Percentiles rank a stretch among this genome's conserved stretches.
phyloP scores from a whole-genome alignment of 2,329 filamentous ascomycete genomes.

The Zymoseptoria crescenta region DNA sequence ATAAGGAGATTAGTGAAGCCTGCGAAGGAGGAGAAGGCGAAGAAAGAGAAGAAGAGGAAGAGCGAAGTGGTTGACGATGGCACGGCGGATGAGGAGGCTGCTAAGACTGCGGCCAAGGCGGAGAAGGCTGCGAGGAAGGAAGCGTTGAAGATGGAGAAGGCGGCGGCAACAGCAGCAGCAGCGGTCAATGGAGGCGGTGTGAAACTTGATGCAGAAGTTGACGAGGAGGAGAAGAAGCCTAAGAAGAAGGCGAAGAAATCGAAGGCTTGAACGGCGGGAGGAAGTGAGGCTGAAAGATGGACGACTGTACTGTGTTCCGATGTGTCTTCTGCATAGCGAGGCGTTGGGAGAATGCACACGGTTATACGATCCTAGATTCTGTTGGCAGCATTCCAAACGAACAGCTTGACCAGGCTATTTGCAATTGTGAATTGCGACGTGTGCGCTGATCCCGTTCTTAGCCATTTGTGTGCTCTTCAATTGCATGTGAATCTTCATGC shows the following conservation, averaged over 20 bases:
- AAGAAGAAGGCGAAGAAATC: constrained; percentile 4
- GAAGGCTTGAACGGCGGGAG: background rate
- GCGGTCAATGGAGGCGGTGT: constrained; percentile 2
- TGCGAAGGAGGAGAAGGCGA: constrained; percentile 15
- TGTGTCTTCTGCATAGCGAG: background rate
- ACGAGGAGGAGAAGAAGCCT: constrained; percentile 6
- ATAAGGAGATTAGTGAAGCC: constrained; percentile 26
- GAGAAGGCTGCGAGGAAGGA: constrained; percentile 5
- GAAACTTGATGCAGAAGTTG: background rate
- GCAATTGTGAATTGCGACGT: too few species aligned
- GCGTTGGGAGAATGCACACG: background rate
- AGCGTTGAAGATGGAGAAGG: constrained; percentile 12
- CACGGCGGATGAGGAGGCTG: constrained; percentile 15
- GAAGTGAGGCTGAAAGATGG: background rate
- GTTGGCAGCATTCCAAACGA: background rate
- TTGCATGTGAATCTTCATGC: background rate
- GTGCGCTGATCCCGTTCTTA: background rate
- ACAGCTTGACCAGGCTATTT: background rate
- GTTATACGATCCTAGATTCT: background rate
- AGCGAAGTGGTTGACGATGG: constrained; percentile 16
- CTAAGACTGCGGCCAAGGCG: constrained; percentile 17
- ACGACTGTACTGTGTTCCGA: background rate
- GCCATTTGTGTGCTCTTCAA: background rate
- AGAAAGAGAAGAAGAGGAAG: constrained; percentile 26
- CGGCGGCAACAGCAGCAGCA: constrained; percentile 14